A percentile compares a stretch with the other conserved stretches of the same genome.
Evolutionary conservation across 148 eudicot species (phyloP).

Genomic region (Heliamphora exappendiculata): DNA sequence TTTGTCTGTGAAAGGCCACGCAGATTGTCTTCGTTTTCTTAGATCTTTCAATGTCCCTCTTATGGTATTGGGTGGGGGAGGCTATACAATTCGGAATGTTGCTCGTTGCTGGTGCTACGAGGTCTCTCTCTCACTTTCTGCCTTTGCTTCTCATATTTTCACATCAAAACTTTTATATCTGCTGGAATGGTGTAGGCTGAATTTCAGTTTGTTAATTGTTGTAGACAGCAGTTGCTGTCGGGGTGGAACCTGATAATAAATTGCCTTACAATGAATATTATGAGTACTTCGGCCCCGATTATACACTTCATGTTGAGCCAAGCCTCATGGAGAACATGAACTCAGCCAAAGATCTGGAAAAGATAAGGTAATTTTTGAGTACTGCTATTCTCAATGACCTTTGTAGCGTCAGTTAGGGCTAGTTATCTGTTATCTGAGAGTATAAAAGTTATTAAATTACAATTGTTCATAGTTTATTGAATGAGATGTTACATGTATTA

Average conservation of each 20-base stretch:
- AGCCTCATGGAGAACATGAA: slow-evolving; percentile 67
- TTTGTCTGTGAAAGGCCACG: slow-evolving; percentile 91
- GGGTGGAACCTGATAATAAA: slow-evolving; percentile 82
- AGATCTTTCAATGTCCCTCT: slow-evolving; percentile 93
- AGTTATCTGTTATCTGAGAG: neutral
- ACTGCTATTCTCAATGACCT: neutral
- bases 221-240: slow-evolving; percentile 92
- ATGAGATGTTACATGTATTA: neutral
- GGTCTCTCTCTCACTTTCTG: slow-evolving; percentile 37
- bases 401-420: neutral
- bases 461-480: neutral
- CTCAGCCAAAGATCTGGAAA: slow-evolving; percentile 69
- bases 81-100: slow-evolving; percentile 85
- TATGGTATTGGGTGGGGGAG: slow-evolving; percentile 97
- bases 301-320: slow-evolving; percentile 74
- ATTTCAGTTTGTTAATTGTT: slow-evolving; percentile 14
- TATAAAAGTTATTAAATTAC: neutral
- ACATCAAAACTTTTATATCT: neutral
- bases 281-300: slow-evolving; percentile 92
- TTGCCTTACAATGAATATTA: slow-evolving; percentile 82
- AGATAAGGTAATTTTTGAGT: slow-evolving; percentile 48
- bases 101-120: slow-evolving; percentile 99
- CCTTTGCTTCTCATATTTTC: neutral
- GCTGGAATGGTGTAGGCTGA: neutral
- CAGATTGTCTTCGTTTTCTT: slow-evolving; percentile 77